Evolutionary conservation across 305 asterid genomes (phyloP), one percentile per base, ranked within the genome.

Genomic region (Fraxinus platypoda): DNA sequence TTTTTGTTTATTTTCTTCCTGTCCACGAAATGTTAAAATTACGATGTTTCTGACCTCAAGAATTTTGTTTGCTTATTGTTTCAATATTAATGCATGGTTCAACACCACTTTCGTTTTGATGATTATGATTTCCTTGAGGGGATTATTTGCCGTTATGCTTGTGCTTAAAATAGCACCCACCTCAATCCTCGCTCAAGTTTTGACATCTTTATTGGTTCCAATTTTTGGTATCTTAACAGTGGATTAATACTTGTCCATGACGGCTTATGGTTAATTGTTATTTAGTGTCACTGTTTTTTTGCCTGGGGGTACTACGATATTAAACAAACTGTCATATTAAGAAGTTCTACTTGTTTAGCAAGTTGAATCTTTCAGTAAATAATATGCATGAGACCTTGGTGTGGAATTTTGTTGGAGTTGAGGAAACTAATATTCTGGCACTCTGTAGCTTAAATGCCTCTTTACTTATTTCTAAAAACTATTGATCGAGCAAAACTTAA

Each of bases 1-100:
- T 54, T 64, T 72, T 83, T 86, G 8, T 8, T 78, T 41, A 26
- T 46, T 83, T 76, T 77, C 59, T 78, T 78, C 52, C 28, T 43
- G 70, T 68, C 74, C 41, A 31, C 1, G 43, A 17, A 31, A 31
- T 30, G 38, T 31, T 30, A 33, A 72, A 17, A 72, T 72, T 72
- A 17, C 7, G 3, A 6, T 34, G 21, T 72, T 15, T 72, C 41
- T 70, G 21, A 70, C 38, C 21, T 28, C 26, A 33, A 72, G 46
- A 72, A 72, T 31, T 72, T 33, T 72, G 41, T 72, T 33, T 72
- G 49, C 76, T 34, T 72, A 34, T 41, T 34, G 38, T 72, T 72
- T 72, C 15, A 33, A 17, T 33, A 72, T 17, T 30, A 28, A 72
- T 33, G 49, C 49, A 13, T 8, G 26, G 25, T 15, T 30, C 43